phyloP scores from a whole-genome alignment of 2,329 filamentous ascomycete species.

The Cladophialophora chaetospira region DNA sequence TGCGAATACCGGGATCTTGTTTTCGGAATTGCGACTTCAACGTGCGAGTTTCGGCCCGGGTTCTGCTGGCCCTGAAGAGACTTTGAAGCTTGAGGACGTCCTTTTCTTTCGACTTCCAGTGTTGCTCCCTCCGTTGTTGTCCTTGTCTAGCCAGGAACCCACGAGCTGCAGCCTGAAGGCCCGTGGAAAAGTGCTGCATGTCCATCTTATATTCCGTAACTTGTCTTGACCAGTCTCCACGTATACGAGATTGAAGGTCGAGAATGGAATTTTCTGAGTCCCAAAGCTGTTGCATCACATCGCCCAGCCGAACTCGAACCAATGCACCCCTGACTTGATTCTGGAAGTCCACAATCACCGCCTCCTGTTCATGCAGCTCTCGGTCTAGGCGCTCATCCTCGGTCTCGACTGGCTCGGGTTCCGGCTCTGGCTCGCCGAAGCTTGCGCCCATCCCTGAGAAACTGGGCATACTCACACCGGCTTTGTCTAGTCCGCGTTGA shows the following conservation, averaged over 20 bases:
- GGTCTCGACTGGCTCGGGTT: constrained; percentile 72
- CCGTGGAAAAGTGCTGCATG: constrained; percentile 78
- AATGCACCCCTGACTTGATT: constrained; percentile 82
- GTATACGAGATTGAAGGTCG: constrained; percentile 81
- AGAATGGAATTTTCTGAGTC: constrained; percentile 75
- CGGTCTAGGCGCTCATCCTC: constrained; percentile 86
- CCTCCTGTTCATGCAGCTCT: constrained; percentile 76
- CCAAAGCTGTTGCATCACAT: constrained; percentile 88
- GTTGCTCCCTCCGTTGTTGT: constrained; percentile 63
- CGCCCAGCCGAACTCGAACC: constrained; percentile 72
- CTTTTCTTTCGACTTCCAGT: constrained; percentile 70
- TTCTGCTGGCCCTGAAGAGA: constrained; percentile 63
- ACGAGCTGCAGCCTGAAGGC: constrained; percentile 76
- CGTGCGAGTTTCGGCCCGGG: constrained; percentile 46
- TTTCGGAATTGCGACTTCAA: constrained; percentile 43
- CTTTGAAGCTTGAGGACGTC: constrained; percentile 81
- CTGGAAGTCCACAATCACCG: constrained; percentile 75
- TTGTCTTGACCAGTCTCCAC: constrained; percentile 84
- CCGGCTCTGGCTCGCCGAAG: constrained; percentile 78
- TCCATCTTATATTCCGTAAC: constrained; percentile 77
- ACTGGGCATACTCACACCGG: constrained; percentile 93
- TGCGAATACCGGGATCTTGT: constrained; percentile 48
- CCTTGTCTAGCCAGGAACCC: constrained; percentile 72
- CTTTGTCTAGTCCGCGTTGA: constrained; percentile 94
- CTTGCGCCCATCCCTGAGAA: constrained; percentile 97